These are phyloP conservation scores for Salix viminalis DNA, from an alignment of 345 rosid genomes.

Conservation along the genomic window DNA sequence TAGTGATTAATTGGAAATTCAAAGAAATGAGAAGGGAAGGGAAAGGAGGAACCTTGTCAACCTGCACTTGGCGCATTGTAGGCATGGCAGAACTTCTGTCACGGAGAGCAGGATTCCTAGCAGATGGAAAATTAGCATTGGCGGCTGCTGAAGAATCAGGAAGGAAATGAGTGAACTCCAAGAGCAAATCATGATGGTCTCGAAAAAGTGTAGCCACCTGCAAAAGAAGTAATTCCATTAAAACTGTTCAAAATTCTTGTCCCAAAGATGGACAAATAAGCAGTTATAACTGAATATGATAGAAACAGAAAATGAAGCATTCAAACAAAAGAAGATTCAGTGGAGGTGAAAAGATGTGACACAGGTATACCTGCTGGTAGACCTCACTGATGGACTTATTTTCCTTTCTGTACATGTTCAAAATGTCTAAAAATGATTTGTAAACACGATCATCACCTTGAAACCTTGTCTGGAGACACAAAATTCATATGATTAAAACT, in stretches of 20 bases:
- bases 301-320: not conserved
- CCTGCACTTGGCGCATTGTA: constrained; percentile 42
- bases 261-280: not conserved
- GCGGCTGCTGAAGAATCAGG: constrained; percentile 78
- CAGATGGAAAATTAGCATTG: constrained; percentile 42
- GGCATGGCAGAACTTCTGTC: constrained; percentile 67
- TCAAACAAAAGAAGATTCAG: constrained; percentile 4
- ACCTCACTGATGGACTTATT: constrained; percentile 34
- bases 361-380: constrained; percentile 26
- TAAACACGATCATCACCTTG: constrained; percentile 30
- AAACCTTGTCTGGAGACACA: constrained; percentile 35
- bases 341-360: constrained; percentile 5
- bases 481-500: constrained; percentile 1
- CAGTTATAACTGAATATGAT: not conserved
- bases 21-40: constrained; percentile 2
- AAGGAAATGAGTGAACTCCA: constrained; percentile 84
- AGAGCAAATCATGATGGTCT: constrained; percentile 83
- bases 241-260: not conserved
- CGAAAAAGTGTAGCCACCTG: constrained; percentile 85
- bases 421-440: constrained; percentile 29
- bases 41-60: constrained; percentile 58
- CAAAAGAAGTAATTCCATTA: constrained; percentile 14
- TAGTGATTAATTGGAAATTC: constrained; percentile 11
- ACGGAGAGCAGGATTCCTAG: constrained; percentile 48
- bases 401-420: constrained; percentile 35